phyloP scores from a whole-genome alignment of 2,329 filamentous ascomycete species.

The Dactylellina haptotyla region DNA sequence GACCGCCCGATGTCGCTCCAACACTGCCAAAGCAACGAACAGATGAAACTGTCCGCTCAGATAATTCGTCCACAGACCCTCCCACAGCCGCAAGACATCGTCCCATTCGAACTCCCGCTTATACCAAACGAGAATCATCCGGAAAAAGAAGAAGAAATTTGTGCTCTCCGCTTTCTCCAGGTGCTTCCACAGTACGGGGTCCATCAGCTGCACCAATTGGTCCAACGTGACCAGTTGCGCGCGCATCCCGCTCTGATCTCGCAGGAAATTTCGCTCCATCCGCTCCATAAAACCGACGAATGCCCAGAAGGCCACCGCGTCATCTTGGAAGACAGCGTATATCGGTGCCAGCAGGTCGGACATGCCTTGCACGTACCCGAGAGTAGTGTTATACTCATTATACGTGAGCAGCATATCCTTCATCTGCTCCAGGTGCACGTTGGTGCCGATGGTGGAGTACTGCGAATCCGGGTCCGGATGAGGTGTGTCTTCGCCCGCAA shows the following conservation, averaged over 20 bases:
- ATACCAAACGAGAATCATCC: conserved; percentile 98
- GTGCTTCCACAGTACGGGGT: conserved; percentile 91
- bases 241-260: conserved; percentile 96
- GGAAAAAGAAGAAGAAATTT: conserved; percentile 99
- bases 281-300: conserved; percentile 97
- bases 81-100: conserved; percentile 89
- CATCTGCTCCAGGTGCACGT: conserved; percentile 97
- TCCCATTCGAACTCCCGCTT: conserved; percentile 95
- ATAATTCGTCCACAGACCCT: conserved; percentile 92
- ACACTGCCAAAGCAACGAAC: conserved; percentile 89
- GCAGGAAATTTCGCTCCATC: conserved; percentile 96
- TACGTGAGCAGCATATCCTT: conserved; percentile 99
- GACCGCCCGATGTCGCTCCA: conserved; percentile 94
- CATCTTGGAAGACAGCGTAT: conserved; percentile 96
- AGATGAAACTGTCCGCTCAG: conserved; percentile 89
- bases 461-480: conserved; percentile 96
- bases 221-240: conserved; percentile 89
- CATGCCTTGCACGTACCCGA: conserved; percentile 99
- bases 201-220: conserved; percentile 95
- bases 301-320: conserved; percentile 95
- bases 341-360: conserved; percentile 94
- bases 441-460: conserved; percentile 91
- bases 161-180: conserved; percentile 90
- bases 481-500: conserved; percentile 93
- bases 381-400: conserved; percentile 94